Evolutionary conservation across 2,329 filamentous ascomycete species (phyloP), one percentile per base, ranked within the genome.

Genomic region (Venturia nashicola): DNA sequence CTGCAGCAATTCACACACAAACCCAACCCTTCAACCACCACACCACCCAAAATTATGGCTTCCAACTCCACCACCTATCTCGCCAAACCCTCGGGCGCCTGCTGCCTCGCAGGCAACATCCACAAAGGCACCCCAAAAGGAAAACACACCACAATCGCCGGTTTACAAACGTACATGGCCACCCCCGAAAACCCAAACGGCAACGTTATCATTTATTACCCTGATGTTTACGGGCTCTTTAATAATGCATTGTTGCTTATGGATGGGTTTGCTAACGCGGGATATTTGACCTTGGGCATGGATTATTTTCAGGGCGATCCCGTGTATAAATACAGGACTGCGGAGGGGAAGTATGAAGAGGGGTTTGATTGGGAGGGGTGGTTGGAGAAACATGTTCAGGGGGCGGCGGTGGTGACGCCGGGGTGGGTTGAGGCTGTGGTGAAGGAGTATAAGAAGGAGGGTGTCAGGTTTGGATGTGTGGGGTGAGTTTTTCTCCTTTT

Each of bases 331-430:
- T 74, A 80, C 64, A 70, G 75, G 32, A 34, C 69, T 65, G 66
- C 72, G 48, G 71, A 74, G 40, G 69, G 67, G 61, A 72, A 67
- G 34, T 69, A 66, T 16, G 70, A 75, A 23, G 72, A 74, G 2
- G 72, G 69, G 36, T 82, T 82, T 64, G 79, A 82, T 68, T 77
- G 75, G 27, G 75, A 76, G 40, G 79, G 77, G 6, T 82, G 79
- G 80, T 77, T 77, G 64, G 63, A 65, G 39, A 81, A 80, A 69
- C 77, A 82, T 65, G 72, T 68, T 16, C 67, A 68, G 3, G 80
- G 77, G 66, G 78, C 80, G 0, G 68, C 72, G 4, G 74, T 73
- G 44, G 72, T 72, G n/a, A 76, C 80, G 0, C 78, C 79, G 0
- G 70, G 70, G 63, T 82, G 80, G 80, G 72, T 73, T 0, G 70